Conservation (phyloP, 306 rosid species). For the Quercus dentata region DNA sequence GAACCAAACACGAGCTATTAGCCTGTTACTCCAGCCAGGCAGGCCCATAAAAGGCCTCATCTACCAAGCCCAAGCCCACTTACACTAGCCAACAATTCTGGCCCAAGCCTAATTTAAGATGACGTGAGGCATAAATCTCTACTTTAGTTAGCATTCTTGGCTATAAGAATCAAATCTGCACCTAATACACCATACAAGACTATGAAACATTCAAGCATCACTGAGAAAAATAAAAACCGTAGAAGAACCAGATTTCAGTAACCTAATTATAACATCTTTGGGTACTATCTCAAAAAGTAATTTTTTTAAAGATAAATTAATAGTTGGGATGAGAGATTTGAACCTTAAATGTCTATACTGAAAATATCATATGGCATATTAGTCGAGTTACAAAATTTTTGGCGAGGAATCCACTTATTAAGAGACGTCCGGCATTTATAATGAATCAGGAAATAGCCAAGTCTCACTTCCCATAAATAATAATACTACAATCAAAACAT, state of each 20-base stretch:
- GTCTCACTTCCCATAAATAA: slow-evolving; percentile 6
- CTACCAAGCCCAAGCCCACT: background rate
- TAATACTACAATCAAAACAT: slow-evolving; percentile 27
- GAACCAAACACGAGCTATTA: too few species aligned
- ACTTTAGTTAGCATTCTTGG: background rate
- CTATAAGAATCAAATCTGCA: too few species aligned
- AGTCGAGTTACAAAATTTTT: too few species aligned
- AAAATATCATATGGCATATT: too few species aligned
- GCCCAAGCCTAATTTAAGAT: background rate
- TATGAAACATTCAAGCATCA: too few species aligned
- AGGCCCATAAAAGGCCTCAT: background rate
- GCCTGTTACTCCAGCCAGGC: too few species aligned
- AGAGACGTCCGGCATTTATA: background rate
- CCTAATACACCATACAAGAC: too few species aligned
- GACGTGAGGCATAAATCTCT: background rate
- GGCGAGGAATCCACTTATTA: background rate
- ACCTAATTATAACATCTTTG: background rate
- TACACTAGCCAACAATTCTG: background rate
- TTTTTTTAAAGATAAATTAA: too few species aligned
- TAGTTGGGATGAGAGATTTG: too few species aligned
- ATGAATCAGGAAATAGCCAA: slow-evolving; percentile 1
- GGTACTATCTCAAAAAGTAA: background rate
- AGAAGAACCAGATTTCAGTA: background rate
- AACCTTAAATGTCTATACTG: too few species aligned
- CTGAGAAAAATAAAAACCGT: background rate